Base-by-base conservation (phyloP, 2,329 filamentous ascomycete species). In the Xylariaceae sp. region DNA sequence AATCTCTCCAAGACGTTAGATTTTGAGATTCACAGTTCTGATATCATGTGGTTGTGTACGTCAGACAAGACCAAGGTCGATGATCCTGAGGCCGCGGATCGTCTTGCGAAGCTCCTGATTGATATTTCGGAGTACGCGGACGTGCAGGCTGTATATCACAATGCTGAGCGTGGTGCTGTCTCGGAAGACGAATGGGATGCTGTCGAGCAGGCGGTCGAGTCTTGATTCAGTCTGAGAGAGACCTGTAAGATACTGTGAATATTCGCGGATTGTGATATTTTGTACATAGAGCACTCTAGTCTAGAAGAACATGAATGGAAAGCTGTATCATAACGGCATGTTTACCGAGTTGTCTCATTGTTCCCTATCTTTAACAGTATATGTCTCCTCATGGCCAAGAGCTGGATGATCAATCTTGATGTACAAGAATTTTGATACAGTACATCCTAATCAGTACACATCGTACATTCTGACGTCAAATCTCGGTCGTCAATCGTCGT, bases 41-140 rank as follows among this genome's bases (percentile, higher is more conserved):
- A 95, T 48, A 92, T 96, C 45, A 78, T 96, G 39, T 96, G 89
- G 85, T 81, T 86, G 51, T 81, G 90, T 0, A 94, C 92, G 52
- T 82, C 86, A 61, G 90, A 96, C 54, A 81, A 81, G 65, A 81
- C 88, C 15, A 72, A 74, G 7, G 60, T 91, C 36, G 78, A 85
- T 50, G 76, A 79, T 14, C 71, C 77, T 12, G 74, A 78, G 11
- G 75, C 79, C 1, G 75, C 77, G 0, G 71, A 77, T 44, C 71
- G 74, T 15, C 72, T 96, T 27, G 73, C 75, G 39, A 73, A 77
- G 4, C 78, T 95, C 27, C 61, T 84, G 17, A 74, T 79, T 11
- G 69, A 72, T 6, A 59, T 90, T 32, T 78, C 83, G 50, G 87
- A 92, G 44, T 77, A 87, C 48, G 70, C 80, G 0, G 87, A 87